Conservation (phyloP, 2,329 filamentous ascomycete species). For the Nakataea oryzae region DNA sequence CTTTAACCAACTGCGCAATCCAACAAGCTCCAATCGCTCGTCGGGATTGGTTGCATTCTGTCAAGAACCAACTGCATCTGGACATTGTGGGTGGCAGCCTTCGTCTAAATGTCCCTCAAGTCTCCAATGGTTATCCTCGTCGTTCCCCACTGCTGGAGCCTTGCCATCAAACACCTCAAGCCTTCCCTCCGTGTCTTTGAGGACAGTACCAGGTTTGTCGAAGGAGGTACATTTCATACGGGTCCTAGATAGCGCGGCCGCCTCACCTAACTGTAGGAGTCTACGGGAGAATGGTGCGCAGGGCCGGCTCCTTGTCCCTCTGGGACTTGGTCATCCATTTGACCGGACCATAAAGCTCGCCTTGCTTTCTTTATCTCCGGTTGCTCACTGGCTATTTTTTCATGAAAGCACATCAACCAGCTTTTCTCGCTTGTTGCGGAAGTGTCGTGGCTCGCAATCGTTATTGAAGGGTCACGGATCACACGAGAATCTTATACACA, state of each 20-base stretch:
- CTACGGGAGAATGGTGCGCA: neutral
- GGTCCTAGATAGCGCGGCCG: neutral
- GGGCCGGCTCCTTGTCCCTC: no score
- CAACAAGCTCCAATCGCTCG: neutral
- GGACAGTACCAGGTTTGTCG: neutral
- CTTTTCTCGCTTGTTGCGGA: neutral
- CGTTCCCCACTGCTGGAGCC: neutral
- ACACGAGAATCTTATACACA: neutral
- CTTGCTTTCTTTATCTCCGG: neutral
- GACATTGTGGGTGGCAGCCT: neutral
- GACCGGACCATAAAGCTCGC: neutral
- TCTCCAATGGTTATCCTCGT: neutral
- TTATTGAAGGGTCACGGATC: neutral
- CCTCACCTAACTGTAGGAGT: no score
- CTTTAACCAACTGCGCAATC: neutral
- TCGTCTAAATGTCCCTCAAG: neutral
- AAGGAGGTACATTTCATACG: neutral
- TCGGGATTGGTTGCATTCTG: neutral
- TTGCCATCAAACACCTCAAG: neutral
- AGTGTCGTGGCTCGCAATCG: neutral
- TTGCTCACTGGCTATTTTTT: neutral
- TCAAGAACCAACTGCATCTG: neutral
- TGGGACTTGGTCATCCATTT: neutral
- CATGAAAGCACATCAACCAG: no score
- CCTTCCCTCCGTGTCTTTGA: no score